Evolutionary conservation across 805 yeast species (phyloP).

Genomic region (Schwanniomyces sp.): DNA sequence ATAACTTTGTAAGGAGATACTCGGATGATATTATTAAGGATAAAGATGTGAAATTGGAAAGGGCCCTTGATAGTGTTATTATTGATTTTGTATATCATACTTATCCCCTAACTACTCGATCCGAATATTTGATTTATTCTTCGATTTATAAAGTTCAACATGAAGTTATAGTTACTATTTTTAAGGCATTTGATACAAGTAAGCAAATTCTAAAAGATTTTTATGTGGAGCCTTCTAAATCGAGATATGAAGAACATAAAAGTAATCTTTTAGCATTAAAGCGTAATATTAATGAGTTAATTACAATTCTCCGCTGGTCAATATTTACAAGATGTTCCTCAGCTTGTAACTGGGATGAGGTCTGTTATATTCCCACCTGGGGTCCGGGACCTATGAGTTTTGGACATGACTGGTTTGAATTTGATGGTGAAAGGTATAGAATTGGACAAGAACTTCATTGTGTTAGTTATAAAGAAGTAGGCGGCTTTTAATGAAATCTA

Average conservation of each 20-base stretch:
- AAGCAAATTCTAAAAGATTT: conserved; percentile 18
- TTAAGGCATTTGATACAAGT: conserved; percentile 33
- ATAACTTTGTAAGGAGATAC: conserved; percentile 48
- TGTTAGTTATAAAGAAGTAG: conserved; percentile 4
- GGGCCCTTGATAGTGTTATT: conserved; percentile 36
- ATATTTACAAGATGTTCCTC: conserved; percentile 40
- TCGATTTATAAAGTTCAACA: conserved; percentile 42
- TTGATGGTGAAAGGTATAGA: conserved; percentile 9
- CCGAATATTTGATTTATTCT: conserved; percentile 52
- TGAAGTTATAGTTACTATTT: conserved; percentile 34
- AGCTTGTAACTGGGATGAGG: conserved; percentile 45
- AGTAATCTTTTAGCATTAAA: background rate
- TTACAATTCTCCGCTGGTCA: conserved; percentile 30
- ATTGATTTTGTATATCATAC: conserved; percentile 49
- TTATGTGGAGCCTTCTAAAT: conserved; percentile 12
- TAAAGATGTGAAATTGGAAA: conserved; percentile 11
- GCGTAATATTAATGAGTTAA: background rate
- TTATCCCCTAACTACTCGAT: conserved; percentile 30
- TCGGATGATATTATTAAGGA: conserved; percentile 15
- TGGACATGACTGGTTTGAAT: conserved; percentile 1
- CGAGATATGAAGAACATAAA: conserved; percentile 14
- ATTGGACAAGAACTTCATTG: conserved; percentile 7
- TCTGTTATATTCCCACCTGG: conserved; percentile 61
- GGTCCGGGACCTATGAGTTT: conserved; percentile 38
- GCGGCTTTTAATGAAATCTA: background rate